Base-by-base conservation (phyloP, 2,329 filamentous ascomycete species). In the Neopestalotiopsis rosae region DNA sequence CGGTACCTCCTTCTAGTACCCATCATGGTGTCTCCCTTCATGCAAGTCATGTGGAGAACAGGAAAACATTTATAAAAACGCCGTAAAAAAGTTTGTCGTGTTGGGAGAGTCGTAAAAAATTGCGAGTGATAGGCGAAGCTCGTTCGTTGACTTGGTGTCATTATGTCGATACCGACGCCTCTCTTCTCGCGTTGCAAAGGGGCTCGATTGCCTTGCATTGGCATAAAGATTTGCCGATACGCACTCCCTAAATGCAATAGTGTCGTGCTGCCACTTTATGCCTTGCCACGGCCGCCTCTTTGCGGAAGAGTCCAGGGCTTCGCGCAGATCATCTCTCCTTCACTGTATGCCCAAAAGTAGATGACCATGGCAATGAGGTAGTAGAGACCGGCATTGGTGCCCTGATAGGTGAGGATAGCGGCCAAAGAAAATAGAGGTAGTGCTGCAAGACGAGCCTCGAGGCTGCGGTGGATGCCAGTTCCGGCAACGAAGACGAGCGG, bases 271-370 rank as follows among this genome's bases (percentile, higher is more conserved):
- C 34, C 4, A 9, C 58, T 45, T 52, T 66, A 70, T n/a, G 64
- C 69, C 61, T 70, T 70, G 49, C 79, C 72, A 38, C 73, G 71
- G 24, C 78, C 76, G 59, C 82, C 81, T 73, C 87, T 84, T 76
- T 89, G 86, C 2, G 91, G 91, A 64, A 93, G 82, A 64, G 90
- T 90, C 91, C 91, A 93, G 17, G 91, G 91, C 74, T 89, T 88
- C 61, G 88, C 84, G 78, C 91, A 92, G 67, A 93, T 88, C 68
- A 91, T 87, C 90, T 99, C 96, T 81, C 96, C 96, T 81, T 99
- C 95, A 76, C 92, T 96, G 77, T 97, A 98, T 1, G 94, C 96
- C 95, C 95, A 98, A 76, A 98, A 97, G 81, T 98, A 99, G 14
- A 96, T 91, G 7, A 84, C 86, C 83, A 97, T 91, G 24, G 92